A percentile compares a stretch with the other conserved stretches of the same genome.
Conservation (phyloP, 495 filamentous ascomycete genomes). For the Bathelium albidoporum region DNA sequence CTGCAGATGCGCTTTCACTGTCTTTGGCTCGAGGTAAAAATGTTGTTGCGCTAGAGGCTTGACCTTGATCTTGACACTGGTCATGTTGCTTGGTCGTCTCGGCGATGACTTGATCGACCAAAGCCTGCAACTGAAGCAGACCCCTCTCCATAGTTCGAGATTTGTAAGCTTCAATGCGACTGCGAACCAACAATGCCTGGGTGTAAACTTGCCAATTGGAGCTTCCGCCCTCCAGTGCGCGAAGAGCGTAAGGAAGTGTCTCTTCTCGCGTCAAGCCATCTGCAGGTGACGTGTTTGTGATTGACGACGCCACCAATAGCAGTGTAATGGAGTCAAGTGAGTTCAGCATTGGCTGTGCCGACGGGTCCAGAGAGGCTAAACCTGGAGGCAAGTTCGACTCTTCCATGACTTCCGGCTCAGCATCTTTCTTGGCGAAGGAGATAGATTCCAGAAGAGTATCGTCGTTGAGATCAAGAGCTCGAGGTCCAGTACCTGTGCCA, state of each 20-base stretch:
- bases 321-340: slow-evolving; percentile 80
- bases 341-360: slow-evolving; percentile 69
- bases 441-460: slow-evolving; percentile 88
- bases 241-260: slow-evolving; percentile 77
- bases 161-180: slow-evolving; percentile 75
- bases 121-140: slow-evolving; percentile 85
- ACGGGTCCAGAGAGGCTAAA: slow-evolving; percentile 56
- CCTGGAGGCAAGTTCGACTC: slow-evolving; percentile 46
- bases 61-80: not conserved
- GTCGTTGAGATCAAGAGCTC: slow-evolving; percentile 68
- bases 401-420: slow-evolving; percentile 31
- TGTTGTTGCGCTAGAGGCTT: slow-evolving; percentile 43
- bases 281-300: slow-evolving; percentile 75
- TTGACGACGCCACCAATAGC: slow-evolving; percentile 68
- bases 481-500: slow-evolving; percentile 37
- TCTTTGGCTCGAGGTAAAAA: slow-evolving; percentile 75
- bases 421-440: slow-evolving; percentile 49
- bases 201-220: slow-evolving; percentile 99
- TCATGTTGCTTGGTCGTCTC: slow-evolving; percentile 46
- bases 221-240: slow-evolving; percentile 77
- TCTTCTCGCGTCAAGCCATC: slow-evolving; percentile 86
- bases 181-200: slow-evolving; percentile 76
- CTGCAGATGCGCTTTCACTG: slow-evolving; percentile 64
- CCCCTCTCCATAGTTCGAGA: slow-evolving; percentile 80
- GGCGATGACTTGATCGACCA: slow-evolving; percentile 91